A percentile compares a stretch with the other conserved stretches of the same genome.
phyloP scores from a whole-genome alignment of 2,329 filamentous ascomycete genomes.

The Talaromyces pinophilus region DNA sequence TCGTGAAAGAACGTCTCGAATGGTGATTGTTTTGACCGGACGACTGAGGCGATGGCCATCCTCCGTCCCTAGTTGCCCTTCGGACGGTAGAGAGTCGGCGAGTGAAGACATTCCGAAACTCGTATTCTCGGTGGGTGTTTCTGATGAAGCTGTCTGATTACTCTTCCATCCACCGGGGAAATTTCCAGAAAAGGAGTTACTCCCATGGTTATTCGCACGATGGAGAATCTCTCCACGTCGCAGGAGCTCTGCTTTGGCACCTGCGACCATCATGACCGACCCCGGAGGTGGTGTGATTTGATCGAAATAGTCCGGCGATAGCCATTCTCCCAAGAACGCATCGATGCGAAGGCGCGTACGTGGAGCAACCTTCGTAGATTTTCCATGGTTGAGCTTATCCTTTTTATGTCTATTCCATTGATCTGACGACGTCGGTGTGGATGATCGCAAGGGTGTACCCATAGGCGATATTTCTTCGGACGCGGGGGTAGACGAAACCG shows the following conservation, averaged over 20 bases:
- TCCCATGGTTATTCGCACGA: conserved; percentile 38
- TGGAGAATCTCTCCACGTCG: conserved; percentile 69
- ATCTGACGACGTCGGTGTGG: conserved; percentile 34
- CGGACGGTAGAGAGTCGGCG: conserved; percentile 41
- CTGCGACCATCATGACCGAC: conserved; percentile 82
- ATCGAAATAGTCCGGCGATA: conserved; percentile 90
- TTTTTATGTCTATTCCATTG: conserved; percentile 1
- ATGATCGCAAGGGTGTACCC: conserved; percentile 28
- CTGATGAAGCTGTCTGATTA: conserved; percentile 31
- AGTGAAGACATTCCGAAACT: conserved; percentile 36
- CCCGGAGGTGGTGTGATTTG: conserved; percentile 85
- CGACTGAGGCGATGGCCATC: conserved; percentile 26
- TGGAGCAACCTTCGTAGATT: conserved; percentile 12
- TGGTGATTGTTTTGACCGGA: conserved; percentile 16
- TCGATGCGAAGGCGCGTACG: conserved; percentile 69
- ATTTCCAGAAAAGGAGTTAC: conserved; percentile 45
- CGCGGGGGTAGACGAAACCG: neutral
- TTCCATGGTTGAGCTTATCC: conserved; percentile 10
- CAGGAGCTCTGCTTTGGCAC: conserved; percentile 83
- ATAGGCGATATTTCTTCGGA: conserved; percentile 25
- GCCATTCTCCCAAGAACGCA: conserved; percentile 92
- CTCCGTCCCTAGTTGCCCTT: conserved; percentile 53
- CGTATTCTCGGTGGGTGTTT: conserved; percentile 28
- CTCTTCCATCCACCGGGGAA: conserved; percentile 61
- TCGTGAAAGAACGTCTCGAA: conserved; percentile 33